phyloP scores from a whole-genome alignment of 2,329 filamentous ascomycete species.

The Colletotrichum viniferum region DNA sequence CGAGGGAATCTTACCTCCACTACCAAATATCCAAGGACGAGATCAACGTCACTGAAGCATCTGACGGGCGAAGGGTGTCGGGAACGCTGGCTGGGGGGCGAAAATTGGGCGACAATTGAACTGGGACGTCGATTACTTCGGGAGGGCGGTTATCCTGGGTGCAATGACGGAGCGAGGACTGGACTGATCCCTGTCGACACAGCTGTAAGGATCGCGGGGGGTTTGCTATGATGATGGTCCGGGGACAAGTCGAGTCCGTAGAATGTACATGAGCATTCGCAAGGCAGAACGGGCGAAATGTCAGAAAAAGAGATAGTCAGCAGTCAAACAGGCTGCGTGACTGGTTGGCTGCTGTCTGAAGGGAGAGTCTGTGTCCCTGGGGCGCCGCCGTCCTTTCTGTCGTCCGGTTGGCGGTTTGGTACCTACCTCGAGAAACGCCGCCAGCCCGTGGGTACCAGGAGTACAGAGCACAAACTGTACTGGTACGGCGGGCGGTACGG shows the following conservation, averaged over 20 bases:
- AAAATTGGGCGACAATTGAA: conserved; percentile 5
- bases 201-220: conserved; percentile 10
- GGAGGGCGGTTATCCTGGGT: conserved; percentile 6
- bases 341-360: neutral
- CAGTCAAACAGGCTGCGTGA: neutral
- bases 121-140: neutral
- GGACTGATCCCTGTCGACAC: conserved; percentile 14
- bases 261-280: neutral
- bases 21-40: neutral
- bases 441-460: neutral
- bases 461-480: neutral
- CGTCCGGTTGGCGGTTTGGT: neutral
- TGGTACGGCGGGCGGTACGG: neutral
- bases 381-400: neutral
- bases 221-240: conserved; percentile 6
- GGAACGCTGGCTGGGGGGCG: neutral
- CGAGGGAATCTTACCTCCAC: neutral
- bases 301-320: neutral
- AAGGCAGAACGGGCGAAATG: neutral
- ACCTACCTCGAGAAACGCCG: neutral
- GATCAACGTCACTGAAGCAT: conserved; percentile 15
- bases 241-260: neutral
- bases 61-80: neutral
- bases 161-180: conserved; percentile 13
- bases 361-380: neutral